These are phyloP conservation scores for Chernovozyma aurita DNA, from an alignment of 1,139 yeast species.

Conservation along the genomic window DNA sequence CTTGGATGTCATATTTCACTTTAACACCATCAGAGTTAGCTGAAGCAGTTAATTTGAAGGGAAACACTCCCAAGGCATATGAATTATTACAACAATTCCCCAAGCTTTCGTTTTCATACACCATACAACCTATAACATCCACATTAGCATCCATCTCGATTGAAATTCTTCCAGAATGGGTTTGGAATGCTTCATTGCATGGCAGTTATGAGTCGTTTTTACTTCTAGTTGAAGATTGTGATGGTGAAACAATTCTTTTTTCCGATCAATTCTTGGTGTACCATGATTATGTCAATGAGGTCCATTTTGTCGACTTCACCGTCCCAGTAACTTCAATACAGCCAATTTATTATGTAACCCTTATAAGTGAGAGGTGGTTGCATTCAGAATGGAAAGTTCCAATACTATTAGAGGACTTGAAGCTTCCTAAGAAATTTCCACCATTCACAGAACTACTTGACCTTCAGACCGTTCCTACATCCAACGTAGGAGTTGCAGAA, in stretches of 20 bases:
- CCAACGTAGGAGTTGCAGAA: conserved; percentile 45
- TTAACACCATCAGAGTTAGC: conserved; percentile 74
- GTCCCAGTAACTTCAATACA: conserved; percentile 60
- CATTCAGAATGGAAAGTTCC: conserved; percentile 68
- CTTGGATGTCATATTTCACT: conserved; percentile 76
- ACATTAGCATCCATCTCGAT: conserved; percentile 62
- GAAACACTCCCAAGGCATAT: conserved; percentile 57
- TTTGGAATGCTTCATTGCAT: conserved; percentile 66
- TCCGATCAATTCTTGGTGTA: conserved; percentile 52
- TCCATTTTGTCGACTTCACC: conserved; percentile 60
- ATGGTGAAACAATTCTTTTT: conserved; percentile 71
- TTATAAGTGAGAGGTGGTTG: conserved; percentile 82
- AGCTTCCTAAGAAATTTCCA: conserved; percentile 66
- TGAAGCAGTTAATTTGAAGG: conserved; percentile 72
- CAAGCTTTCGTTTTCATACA: conserved; percentile 49
- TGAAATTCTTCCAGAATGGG: conserved; percentile 67
- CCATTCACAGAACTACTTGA: conserved; percentile 55
- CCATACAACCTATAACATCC: conserved; percentile 74
- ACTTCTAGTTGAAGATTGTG: conserved; percentile 74
- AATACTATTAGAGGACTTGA: conserved; percentile 49
- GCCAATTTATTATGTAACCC: conserved; percentile 70
- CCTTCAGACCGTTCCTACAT: conserved; percentile 43
- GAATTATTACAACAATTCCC: conserved; percentile 74
- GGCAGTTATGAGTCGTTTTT: conserved; percentile 63
- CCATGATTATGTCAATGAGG: conserved; percentile 44